A percentile compares a stretch with the other conserved stretches of the same genome.
Conservation (phyloP, 305 asterid species). For the Andrographis paniculata region DNA sequence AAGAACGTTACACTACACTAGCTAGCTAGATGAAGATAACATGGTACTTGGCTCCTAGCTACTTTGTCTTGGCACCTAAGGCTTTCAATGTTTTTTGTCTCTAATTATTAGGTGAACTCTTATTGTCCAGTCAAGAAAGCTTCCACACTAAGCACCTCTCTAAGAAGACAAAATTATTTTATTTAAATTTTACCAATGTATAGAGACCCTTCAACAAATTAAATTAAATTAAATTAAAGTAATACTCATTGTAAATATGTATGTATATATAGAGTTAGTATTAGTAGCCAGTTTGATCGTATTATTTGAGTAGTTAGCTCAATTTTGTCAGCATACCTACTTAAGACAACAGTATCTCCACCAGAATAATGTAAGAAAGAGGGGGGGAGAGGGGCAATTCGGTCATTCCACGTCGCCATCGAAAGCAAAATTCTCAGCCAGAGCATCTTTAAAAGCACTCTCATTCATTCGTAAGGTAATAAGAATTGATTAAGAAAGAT, state of each 20-base stretch:
- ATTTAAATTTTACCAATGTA: constrained; percentile 9
- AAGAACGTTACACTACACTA: no score
- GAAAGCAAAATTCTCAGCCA: constrained; percentile 12
- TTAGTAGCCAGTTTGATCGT: no score
- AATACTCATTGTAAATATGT: background rate
- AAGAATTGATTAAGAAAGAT: no score
- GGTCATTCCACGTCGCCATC: constrained; percentile 14
- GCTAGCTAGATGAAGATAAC: no score
- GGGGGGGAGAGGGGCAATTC: constrained; percentile 1
- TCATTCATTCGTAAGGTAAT: no score
- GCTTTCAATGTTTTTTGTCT: constrained; percentile 12
- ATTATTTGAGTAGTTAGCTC: constrained; percentile 19
- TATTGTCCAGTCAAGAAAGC: constrained; percentile 23
- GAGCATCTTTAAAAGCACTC: constrained; percentile 23
- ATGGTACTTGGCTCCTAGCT: constrained; percentile 22
- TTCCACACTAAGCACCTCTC: constrained; percentile 22
- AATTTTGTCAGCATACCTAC: constrained; percentile 22
- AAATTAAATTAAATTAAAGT: background rate
- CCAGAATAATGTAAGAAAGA: constrained; percentile 20
- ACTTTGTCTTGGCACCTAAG: constrained; percentile 29
- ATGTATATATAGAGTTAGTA: no score
- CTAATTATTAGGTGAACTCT: constrained; percentile 19
- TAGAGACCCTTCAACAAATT: constrained; percentile 27
- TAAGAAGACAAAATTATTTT: background rate
- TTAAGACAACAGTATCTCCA: constrained; percentile 23